Conservation (phyloP, 2,329 filamentous ascomycete species). For the Aureobasidium melanogenum region DNA sequence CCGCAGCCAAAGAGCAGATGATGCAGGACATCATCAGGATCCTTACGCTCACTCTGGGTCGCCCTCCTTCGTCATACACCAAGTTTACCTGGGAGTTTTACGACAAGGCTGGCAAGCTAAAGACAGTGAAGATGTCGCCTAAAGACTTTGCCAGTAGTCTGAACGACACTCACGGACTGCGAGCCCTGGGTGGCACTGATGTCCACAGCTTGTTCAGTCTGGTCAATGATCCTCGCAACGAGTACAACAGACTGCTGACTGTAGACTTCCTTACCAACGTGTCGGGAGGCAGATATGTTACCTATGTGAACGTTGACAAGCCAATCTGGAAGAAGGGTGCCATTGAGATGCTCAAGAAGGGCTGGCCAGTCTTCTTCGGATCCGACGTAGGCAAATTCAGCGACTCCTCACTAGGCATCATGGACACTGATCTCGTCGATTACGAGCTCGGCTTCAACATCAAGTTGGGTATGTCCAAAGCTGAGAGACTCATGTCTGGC, state of each 20-base stretch:
- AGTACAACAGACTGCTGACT: constrained; percentile 61
- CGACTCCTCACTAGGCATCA: constrained; percentile 59
- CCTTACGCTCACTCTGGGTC: constrained; percentile 73
- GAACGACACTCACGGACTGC: constrained; percentile 48
- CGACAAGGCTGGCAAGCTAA: constrained; percentile 58
- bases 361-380: constrained; percentile 80
- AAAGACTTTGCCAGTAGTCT: constrained; percentile 63
- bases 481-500: constrained; percentile 61
- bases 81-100: constrained; percentile 75
- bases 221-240: constrained; percentile 76
- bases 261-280: constrained; percentile 76
- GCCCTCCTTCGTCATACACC: constrained; percentile 59
- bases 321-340: constrained; percentile 61
- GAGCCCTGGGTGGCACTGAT: constrained; percentile 48
- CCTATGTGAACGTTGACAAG: constrained; percentile 78
- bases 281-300: constrained; percentile 64
- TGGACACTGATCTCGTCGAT: constrained; percentile 70
- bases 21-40: constrained; percentile 72
- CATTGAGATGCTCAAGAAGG: constrained; percentile 68
- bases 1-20: constrained; percentile 59
- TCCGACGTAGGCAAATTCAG: constrained; percentile 80
- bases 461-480: constrained; percentile 64
- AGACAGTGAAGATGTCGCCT: constrained; percentile 57
- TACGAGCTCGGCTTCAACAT: constrained; percentile 81
- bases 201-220: constrained; percentile 68